Base-by-base conservation (phyloP, 1,284 basidiomycete species). In the Ceratobasidium sp. region DNA sequence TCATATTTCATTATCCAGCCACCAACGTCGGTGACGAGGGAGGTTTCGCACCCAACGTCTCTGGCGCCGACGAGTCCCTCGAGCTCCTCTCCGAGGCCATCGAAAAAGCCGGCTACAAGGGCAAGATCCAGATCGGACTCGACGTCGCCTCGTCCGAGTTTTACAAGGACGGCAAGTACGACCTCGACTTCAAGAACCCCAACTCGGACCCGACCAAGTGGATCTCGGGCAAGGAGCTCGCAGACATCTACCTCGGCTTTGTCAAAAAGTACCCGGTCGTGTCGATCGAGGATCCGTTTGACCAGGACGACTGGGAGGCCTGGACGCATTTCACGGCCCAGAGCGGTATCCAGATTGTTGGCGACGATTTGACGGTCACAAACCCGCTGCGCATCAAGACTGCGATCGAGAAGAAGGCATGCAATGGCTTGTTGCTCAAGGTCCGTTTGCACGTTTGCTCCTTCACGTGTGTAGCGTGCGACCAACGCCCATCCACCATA, bases 141-240 rank as follows among this genome's bases (percentile, higher is more conserved):
- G 98, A 99, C 81, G 98, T 99, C 77, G 97, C 98, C 76, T 98
- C 96, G 24, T 99, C 97, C 83, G 98, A 99, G 85, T 99, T 99
- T 89, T 99, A 95, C 93, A 99, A 98, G 90, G 96, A 98, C 27
- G 97, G 96, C 82, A 98, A 98, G 88, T 99, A 99, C 86, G 97
- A 99, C 84, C 87, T 99, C 77, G 96, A 99, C 89, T 98, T 97
- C 89, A 96, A 99, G 90, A 98, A 98, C 90, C 93, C 97, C 84
- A 98, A 98, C 88, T 98, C 96, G 77, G 97, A 99, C 86, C 88
- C 94, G 62, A 92, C 89, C 86, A 95, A 98, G 85, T 98, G 94
- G 95, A 92, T 98, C 84, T 86, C 93, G 48, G 97, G 97, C 79
- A 86, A 88, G 77, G 89, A 99, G 86, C 95, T 99, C 79, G 96